These are phyloP conservation scores for Nakaseomyces delphensis DNA, from an alignment of 1,139 yeast species.

Conservation along the genomic window DNA sequence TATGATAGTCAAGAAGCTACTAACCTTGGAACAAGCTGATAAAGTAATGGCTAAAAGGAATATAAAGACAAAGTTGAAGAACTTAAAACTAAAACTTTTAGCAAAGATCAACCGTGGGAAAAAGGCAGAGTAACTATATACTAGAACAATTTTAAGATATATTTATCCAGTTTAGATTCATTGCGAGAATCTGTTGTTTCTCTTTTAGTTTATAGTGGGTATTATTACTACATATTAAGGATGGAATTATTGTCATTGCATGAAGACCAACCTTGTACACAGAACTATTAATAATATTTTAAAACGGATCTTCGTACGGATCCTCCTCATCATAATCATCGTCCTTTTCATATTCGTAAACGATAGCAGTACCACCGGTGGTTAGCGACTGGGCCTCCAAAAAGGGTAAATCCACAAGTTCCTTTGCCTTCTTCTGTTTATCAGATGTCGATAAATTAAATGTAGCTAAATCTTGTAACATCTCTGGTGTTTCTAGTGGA, in stretches of 20 bases:
- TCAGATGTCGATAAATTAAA: conserved; percentile 71
- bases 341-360: conserved; percentile 75
- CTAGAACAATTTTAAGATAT: no score
- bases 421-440: conserved; percentile 68
- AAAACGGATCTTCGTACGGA: conserved; percentile 94
- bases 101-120: background rate
- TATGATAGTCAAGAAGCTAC: conserved; percentile 61
- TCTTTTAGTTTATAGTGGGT: background rate
- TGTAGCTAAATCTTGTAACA: conserved; percentile 70
- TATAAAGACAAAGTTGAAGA: conserved; percentile 15
- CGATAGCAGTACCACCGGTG: conserved; percentile 73
- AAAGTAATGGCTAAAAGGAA: conserved; percentile 14
- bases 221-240: background rate
- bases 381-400: conserved; percentile 80
- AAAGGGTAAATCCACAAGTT: conserved; percentile 80
- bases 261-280: no score
- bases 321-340: conserved; percentile 96
- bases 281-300: no score
- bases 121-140: background rate
- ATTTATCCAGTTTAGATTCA: no score
- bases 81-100: conserved; percentile 11
- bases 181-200: no score
- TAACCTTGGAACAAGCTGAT: conserved; percentile 72
- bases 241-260: no score
- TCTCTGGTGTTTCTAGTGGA: conserved; percentile 35